Evolutionary conservation across 768 basidiomycete genomes (phyloP), one percentile per base, ranked within the genome.

Genomic region (Cystofilobasidium bisporidii): DNA sequence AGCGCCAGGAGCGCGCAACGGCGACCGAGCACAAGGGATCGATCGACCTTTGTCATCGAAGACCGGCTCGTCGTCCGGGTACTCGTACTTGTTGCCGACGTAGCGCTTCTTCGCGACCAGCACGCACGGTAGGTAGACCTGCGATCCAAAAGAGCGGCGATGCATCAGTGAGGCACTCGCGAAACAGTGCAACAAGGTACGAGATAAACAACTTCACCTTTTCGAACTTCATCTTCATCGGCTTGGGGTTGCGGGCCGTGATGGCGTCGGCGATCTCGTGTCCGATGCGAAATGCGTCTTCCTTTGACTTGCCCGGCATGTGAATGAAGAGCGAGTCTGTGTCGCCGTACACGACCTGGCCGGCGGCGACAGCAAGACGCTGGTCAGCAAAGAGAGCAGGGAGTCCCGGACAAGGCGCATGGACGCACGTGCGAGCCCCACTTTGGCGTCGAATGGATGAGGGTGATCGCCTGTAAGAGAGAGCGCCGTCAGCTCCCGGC

Each of bases 81-180:
- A 82, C 77, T 99, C 96, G 71, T 87, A 97, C 75, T 92, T 94
- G 80, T 89, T 96, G 0, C 96, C 96, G 26, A 98, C 94, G 72
- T 99, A 99, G 72, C 94, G 85, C 76, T 99, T 99, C 81, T 99
- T 99, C 2, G 94, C 90, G 82, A 96, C 83, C n/a, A 99, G 82
- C 0, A 97, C 85, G 72, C 89, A 93, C 2, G 92, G 92, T 53
- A 92, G 81, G 75, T 97, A 98, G 4, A 98, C 91, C 91, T 94
- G 24, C 11, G 40, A 28, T 15, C 17, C 55, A 3, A 45, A 22
- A 11, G 3, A 18, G n/a, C n/a, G 12, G 10, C 17, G 26, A 26
- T 24, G 38, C 30, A 0, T 32, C 45, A 56, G 55, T 17, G 28
- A 56, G 56, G 14, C 14, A 36, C 4, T 9, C 45, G 45, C 43